Evolutionary conservation across 1,139 yeast genomes (phyloP).

Genomic region (Kurtzmaniella quercitrusa): DNA sequence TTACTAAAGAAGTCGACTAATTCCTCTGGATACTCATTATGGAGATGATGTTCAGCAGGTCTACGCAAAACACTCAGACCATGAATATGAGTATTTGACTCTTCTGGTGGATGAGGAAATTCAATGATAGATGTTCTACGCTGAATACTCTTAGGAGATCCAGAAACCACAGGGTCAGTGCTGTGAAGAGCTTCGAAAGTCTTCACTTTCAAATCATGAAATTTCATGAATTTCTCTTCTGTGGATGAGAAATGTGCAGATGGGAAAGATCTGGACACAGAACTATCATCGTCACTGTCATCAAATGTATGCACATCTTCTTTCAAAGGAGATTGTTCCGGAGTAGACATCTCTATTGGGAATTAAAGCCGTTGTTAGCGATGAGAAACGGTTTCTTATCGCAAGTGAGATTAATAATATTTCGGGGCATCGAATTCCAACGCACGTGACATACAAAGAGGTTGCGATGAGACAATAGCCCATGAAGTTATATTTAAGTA

Average conservation of each 20-base stretch:
- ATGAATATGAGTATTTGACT: conserved; percentile 7
- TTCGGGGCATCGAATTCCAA: neutral
- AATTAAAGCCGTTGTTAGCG: neutral
- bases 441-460: too few species aligned
- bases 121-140: conserved; percentile 56
- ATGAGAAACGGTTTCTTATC: neutral
- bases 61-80: conserved; percentile 11
- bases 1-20: conserved; percentile 66
- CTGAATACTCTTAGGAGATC: conserved; percentile 24
- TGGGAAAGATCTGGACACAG: conserved; percentile 27
- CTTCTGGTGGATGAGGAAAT: conserved; percentile 23
- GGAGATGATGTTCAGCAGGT: conserved; percentile 11
- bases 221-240: conserved; percentile 64
- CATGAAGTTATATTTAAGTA: too few species aligned
- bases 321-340: neutral
- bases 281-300: conserved; percentile 28
- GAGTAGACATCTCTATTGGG: neutral
- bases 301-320: conserved; percentile 10
- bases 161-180: conserved; percentile 1
- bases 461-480: too few species aligned
- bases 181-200: conserved; percentile 55
- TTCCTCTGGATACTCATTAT: conserved; percentile 62
- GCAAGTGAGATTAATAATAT: neutral
- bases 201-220: conserved; percentile 65
- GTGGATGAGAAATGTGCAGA: conserved; percentile 62